Percentiles rank a stretch among this genome's conserved stretches.
Conservation (phyloP, 768 basidiomycete genomes). For the Boletus subparvulus region DNA sequence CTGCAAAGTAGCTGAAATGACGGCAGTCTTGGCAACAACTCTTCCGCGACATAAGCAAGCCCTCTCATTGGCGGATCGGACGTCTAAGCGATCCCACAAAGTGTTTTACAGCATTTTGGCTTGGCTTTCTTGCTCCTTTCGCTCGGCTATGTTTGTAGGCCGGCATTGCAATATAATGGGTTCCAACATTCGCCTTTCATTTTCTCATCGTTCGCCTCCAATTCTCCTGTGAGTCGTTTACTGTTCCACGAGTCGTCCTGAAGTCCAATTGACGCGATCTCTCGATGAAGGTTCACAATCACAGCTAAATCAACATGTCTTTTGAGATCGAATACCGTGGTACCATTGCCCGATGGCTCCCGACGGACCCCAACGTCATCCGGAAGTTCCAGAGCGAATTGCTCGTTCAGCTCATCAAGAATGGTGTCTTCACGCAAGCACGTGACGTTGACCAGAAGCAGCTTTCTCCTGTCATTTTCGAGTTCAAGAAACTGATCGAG, state of each 20-base stretch:
- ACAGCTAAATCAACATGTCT: constrained; percentile 12
- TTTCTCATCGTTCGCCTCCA: neutral
- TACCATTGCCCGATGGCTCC: constrained; percentile 22
- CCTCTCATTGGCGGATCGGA: too few species aligned
- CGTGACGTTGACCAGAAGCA: constrained; percentile 8
- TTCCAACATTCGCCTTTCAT: neutral
- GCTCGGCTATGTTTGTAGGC: too few species aligned
- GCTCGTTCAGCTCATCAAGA: constrained; percentile 26
- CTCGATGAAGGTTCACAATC: neutral
- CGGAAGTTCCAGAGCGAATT: constrained; percentile 20
- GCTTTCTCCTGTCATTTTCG: constrained; percentile 13
- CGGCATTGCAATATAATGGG: constrained; percentile 1
- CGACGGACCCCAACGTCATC: constrained; percentile 13
- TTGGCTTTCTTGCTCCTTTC: too few species aligned
- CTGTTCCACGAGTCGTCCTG: too few species aligned
- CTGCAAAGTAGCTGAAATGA: too few species aligned
- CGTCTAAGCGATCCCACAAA: too few species aligned
- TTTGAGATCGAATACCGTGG: constrained; percentile 19
- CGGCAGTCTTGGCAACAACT: too few species aligned
- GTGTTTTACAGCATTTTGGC: too few species aligned
- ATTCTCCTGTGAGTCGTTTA: neutral
- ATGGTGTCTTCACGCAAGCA: constrained; percentile 9
- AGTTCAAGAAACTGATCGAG: constrained; percentile 26
- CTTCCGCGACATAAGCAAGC: too few species aligned
- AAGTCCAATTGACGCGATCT: too few species aligned